These are phyloP conservation scores for Aureobasidium sp. DNA, from an alignment of 2,329 filamentous ascomycete genomes.

Conservation along the genomic window DNA sequence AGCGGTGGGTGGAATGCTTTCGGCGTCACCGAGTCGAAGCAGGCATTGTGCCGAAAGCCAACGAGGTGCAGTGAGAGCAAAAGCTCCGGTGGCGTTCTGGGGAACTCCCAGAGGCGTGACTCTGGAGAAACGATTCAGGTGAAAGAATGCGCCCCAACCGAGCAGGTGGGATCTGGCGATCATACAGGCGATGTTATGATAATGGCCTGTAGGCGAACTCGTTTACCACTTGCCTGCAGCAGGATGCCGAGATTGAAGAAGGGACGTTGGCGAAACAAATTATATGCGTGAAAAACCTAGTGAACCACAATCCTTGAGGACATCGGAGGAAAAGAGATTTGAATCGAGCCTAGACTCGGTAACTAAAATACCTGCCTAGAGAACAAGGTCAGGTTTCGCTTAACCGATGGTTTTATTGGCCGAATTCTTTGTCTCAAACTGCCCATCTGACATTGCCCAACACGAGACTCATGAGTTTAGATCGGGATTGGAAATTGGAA, in stretches of 20 bases:
- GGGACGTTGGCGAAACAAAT: not conserved
- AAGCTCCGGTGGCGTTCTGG: slow-evolving; percentile 10
- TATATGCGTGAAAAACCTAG: slow-evolving; percentile 10
- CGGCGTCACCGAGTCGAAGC: slow-evolving; percentile 4
- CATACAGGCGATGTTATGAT: not conserved
- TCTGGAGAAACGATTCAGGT: slow-evolving; percentile 5
- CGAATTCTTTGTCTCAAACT: slow-evolving; percentile 6
- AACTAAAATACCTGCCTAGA: not conserved
- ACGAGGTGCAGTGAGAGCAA: not conserved
- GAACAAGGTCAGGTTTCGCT: slow-evolving; percentile 2
- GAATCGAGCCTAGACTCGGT: slow-evolving; percentile 12
- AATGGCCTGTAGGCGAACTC: not conserved
- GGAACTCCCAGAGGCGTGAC: slow-evolving; percentile 6
- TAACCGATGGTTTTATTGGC: slow-evolving; percentile 4
- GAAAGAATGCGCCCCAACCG: not conserved
- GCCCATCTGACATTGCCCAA: not conserved
- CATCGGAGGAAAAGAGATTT: slow-evolving; percentile 10
- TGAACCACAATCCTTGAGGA: slow-evolving; percentile 4
- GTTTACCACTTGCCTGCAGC: slow-evolving; percentile 5
- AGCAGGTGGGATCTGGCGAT: not conserved
- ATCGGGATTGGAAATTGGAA: not conserved
- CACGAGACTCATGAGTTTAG: not conserved
- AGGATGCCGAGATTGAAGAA: slow-evolving; percentile 9
- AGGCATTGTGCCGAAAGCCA: not conserved
- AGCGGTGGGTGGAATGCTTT: not conserved